Conservation (phyloP, 2,329 filamentous ascomycete species). For the Trichoderma citrinoviride region DNA sequence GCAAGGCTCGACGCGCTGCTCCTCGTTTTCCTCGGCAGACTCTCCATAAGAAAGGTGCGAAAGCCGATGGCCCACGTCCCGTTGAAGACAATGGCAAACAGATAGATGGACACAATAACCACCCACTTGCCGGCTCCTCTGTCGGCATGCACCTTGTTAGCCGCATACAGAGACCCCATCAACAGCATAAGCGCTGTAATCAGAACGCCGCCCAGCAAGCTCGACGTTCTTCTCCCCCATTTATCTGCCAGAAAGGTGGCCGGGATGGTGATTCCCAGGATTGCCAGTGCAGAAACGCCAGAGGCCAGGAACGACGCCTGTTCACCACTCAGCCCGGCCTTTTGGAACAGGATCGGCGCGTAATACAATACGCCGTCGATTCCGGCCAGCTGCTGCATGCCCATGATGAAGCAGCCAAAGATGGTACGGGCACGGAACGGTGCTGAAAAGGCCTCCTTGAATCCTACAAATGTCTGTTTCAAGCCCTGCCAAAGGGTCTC, state of each 20-base stretch:
- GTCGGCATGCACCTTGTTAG: conserved; percentile 37
- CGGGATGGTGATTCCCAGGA: conserved; percentile 53
- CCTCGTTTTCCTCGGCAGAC: conserved; percentile 53
- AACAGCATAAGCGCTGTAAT: conserved; percentile 52
- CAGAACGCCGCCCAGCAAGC: conserved; percentile 50
- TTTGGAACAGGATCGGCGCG: conserved; percentile 57
- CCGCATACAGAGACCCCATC: conserved; percentile 52
- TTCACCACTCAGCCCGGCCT: conserved; percentile 55
- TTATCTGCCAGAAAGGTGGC: conserved; percentile 54
- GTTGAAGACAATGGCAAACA: conserved; percentile 47
- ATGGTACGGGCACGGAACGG: conserved; percentile 45
- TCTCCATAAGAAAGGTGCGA: conserved; percentile 55
- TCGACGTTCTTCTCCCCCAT: conserved; percentile 54
- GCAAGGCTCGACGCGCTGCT: conserved; percentile 54
- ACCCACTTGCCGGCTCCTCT: conserved; percentile 46
- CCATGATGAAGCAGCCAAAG: conserved; percentile 57
- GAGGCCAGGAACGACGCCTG: conserved; percentile 57
- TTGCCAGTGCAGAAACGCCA: conserved; percentile 56
- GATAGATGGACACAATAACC: conserved; percentile 50
- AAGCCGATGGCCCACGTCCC: conserved; percentile 53
- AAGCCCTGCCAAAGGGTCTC: conserved; percentile 34
- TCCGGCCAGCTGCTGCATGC: conserved; percentile 57
- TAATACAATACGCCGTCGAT: conserved; percentile 64
- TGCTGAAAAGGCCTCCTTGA: conserved; percentile 35
- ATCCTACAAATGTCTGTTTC: conserved; percentile 32